These are phyloP conservation scores for Phytophthora foliorum DNA, from an alignment of 352 stramenopile species.

Conservation along the genomic window DNA sequence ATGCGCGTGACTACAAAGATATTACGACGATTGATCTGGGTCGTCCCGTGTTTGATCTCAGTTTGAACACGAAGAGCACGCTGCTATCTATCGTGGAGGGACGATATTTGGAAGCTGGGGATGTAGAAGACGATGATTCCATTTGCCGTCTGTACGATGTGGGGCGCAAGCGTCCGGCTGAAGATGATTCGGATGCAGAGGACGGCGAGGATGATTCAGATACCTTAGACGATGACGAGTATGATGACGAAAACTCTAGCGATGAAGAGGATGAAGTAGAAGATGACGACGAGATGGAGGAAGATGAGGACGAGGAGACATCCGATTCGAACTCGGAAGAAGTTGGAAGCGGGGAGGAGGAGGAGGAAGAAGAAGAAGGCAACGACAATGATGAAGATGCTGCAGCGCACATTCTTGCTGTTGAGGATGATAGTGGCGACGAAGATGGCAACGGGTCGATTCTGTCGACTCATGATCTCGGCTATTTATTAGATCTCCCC, in stretches of 20 bases:
- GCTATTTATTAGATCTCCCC: conserved; percentile 78
- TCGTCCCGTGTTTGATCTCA: conserved; percentile 79
- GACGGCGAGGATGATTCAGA: conserved; percentile 77
- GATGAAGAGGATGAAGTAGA: conserved; percentile 62
- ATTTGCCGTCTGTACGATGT: conserved; percentile 91
- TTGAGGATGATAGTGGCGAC: conserved; percentile 47
- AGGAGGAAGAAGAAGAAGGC: conserved; percentile 41
- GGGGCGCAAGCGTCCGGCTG: conserved; percentile 81
- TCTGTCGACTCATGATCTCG: conserved; percentile 64
- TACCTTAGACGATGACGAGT: conserved; percentile 82
- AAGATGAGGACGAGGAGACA: conserved; percentile 50
- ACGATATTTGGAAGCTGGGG: conserved; percentile 68
- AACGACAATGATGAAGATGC: conserved; percentile 37
- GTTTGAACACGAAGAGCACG: conserved; percentile 71
- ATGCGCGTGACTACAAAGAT: conserved; percentile 86
- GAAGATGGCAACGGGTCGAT: conserved; percentile 56
- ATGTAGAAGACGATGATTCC: conserved; percentile 75
- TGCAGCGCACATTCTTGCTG: conserved; percentile 24
- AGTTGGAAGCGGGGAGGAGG: conserved; percentile 28
- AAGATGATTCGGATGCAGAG: conserved; percentile 91
- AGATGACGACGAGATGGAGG: conserved; percentile 62
- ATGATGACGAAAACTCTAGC: conserved; percentile 72
- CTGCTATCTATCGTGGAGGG: conserved; percentile 81
- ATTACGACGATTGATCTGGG: conserved; percentile 87
- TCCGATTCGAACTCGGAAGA: conserved; percentile 38